Evolutionary conservation across 2,329 filamentous ascomycete genomes (phyloP), one percentile per base, ranked within the genome.

Genomic region (Sclerotiophoma versabilis): DNA sequence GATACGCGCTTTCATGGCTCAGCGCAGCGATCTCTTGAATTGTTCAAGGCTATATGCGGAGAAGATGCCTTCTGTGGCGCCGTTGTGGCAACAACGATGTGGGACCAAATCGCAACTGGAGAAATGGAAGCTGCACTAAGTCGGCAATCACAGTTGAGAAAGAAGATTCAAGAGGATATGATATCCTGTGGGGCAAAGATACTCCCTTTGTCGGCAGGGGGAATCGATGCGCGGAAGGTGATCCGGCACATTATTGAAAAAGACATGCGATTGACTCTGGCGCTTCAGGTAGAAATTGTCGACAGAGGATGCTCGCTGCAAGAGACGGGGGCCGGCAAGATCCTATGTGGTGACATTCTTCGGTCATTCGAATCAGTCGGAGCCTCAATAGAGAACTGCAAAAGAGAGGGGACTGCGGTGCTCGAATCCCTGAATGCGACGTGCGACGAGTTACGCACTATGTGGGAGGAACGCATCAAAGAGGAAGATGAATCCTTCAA

Each of bases 21-120:
- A n/a, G 65, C 69, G 22, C 65, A 69, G n/a, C 70, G 73, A 42
- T 79, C 79, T 45, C 58, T 81, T 2, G 56, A 70, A 15, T 76
- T 80, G 69, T 79, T 81, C 66, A 69, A 73, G 50, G 74, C 75
- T 23, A 75, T 81, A 5, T 76, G 73, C 19, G 80, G 80, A 1
- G 63, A 75, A 19, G 64, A 76, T 12, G 70, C 71, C 26, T 65
- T 80, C 3, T 65, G 71, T 44, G 74, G 76, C 34, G 75, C 80
- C 2, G 54, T 79, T 3, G 60, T 81, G 12, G 71, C 68, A 8
- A 80, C 78, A 4, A 79, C 71, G 23, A 74, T 76, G 67, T 81
- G 79, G 78, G 73, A 76, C 12, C 42, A 54, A 36, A 15, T 49
- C 6, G 23, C 33, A 6, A 3, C 1, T n/a, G 22, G 11, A 10